phyloP scores from a whole-genome alignment of 1,284 basidiomycete genomes.

The Cutaneotrichosporon cyanovorans region DNA sequence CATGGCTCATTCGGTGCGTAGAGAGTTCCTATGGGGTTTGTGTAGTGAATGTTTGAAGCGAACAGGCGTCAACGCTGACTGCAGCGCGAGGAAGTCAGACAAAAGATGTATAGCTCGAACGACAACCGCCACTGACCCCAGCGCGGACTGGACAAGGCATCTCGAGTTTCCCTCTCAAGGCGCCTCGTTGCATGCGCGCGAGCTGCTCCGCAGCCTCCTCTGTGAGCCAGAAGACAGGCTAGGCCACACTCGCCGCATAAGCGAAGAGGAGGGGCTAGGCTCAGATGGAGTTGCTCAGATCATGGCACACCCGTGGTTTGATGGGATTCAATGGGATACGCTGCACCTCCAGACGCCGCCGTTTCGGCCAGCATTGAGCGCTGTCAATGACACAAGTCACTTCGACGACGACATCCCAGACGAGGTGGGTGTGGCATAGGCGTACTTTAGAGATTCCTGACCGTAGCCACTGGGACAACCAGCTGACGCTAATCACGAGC shows the following conservation, averaged over 20 bases:
- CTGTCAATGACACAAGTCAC: slow-evolving; percentile 77
- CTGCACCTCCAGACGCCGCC: slow-evolving; percentile 74
- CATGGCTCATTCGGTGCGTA: slow-evolving; percentile 5
- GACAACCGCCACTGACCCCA: slow-evolving; percentile 47
- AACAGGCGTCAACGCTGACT: slow-evolving; percentile 30
- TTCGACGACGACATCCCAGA: slow-evolving; percentile 88
- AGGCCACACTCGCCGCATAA: slow-evolving; percentile 53
- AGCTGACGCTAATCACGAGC: slow-evolving; percentile 72
- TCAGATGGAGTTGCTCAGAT: slow-evolving; percentile 73
- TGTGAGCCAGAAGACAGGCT: slow-evolving; percentile 92
- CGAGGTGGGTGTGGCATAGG: slow-evolving; percentile 46
- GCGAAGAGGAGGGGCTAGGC: background rate
- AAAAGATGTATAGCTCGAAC: slow-evolving; percentile 89
- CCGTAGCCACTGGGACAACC: slow-evolving; percentile 69
- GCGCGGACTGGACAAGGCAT: too few relatives aligned
- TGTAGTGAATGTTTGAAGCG: too few relatives aligned
- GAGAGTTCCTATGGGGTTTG: too few relatives aligned
- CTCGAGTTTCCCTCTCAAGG: slow-evolving; percentile 79
- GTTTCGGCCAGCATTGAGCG: slow-evolving; percentile 71
- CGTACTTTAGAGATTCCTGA: slow-evolving; percentile 37
- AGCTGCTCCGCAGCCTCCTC: slow-evolving; percentile 76
- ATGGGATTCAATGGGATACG: slow-evolving; percentile 70
- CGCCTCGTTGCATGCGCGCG: slow-evolving; percentile 75
- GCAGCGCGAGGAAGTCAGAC: slow-evolving; percentile 80
- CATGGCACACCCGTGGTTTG: slow-evolving; percentile 79